Conservation (phyloP, 2,329 filamentous ascomycete genomes). For the Beauveria australis region DNA sequence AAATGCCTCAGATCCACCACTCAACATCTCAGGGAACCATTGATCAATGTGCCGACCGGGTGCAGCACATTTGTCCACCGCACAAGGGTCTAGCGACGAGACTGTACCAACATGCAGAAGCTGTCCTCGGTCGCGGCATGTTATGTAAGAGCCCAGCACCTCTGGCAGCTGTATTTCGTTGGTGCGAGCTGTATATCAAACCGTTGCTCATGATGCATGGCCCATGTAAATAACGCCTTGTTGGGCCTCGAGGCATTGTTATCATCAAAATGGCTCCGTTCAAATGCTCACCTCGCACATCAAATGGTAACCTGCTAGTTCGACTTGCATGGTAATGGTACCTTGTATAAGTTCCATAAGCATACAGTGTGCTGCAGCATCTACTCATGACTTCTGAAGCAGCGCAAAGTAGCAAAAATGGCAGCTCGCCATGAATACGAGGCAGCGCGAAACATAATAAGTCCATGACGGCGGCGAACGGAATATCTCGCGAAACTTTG, state of each 20-base stretch:
- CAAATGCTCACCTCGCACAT: background rate
- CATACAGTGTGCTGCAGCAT: too few relatives aligned
- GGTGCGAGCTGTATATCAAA: background rate
- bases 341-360: background rate
- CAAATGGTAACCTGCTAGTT: background rate
- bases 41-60: background rate
- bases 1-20: conserved; percentile 26
- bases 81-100: background rate
- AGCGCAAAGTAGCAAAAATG: background rate
- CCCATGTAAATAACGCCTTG: background rate
- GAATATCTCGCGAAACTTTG: background rate
- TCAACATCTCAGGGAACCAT: background rate
- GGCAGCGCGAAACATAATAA: background rate
- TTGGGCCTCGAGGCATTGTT: background rate
- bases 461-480: background rate
- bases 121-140: background rate
- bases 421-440: background rate
- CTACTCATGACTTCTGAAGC: background rate
- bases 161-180: background rate
- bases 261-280: background rate
- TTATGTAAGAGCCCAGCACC: background rate
- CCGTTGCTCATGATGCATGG: background rate
- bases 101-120: background rate
- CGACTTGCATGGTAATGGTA: background rate
- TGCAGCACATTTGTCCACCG: background rate